phyloP scores from a whole-genome alignment of 306 rosid species.

The Gastrolobium villosum region DNA sequence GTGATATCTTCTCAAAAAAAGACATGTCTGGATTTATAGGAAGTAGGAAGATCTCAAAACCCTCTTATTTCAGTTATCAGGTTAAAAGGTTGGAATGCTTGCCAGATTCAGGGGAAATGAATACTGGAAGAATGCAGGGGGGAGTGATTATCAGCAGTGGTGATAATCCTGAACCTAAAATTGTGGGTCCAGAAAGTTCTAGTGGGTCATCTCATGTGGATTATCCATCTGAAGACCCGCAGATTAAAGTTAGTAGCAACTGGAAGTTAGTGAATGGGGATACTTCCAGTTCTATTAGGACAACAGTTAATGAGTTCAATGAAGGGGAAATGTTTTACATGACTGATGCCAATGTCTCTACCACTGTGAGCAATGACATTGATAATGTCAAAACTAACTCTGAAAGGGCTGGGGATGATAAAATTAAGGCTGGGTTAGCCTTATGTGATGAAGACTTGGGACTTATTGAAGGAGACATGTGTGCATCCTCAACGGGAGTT shows the following conservation, averaged over 20 bases:
- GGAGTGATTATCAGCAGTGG: slow-evolving; percentile 42
- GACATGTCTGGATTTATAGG: slow-evolving; percentile 76
- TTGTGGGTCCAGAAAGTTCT: slow-evolving; percentile 57
- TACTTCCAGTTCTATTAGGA: slow-evolving; percentile 54
- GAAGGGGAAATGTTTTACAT: slow-evolving; percentile 51
- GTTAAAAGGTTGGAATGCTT: slow-evolving; percentile 51
- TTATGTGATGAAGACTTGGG: slow-evolving; percentile 61
- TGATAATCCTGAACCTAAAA: slow-evolving; percentile 45
- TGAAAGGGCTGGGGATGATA: slow-evolving; percentile 51
- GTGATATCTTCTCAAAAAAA: slow-evolving; percentile 75
- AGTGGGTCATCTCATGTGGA: slow-evolving; percentile 53
- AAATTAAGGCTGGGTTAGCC: slow-evolving; percentile 52
- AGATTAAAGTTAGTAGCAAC: slow-evolving; percentile 50
- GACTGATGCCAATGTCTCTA: slow-evolving; percentile 44
- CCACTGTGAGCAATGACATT: slow-evolving; percentile 42
- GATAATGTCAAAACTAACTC: slow-evolving; percentile 53
- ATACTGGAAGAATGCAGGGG: slow-evolving; percentile 44
- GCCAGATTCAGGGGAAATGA: slow-evolving; percentile 55
- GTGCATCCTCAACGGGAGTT: slow-evolving; percentile 96
- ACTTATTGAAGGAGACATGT: slow-evolving; percentile 81
- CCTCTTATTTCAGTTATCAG: slow-evolving; percentile 58
- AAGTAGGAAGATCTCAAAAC: slow-evolving; percentile 65
- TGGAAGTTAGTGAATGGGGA: slow-evolving; percentile 53
- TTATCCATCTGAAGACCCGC: slow-evolving; percentile 49
- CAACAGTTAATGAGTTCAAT: slow-evolving; percentile 59